phyloP scores from a whole-genome alignment of 352 stramenopile species.

The Saprolegnia diclina region DNA sequence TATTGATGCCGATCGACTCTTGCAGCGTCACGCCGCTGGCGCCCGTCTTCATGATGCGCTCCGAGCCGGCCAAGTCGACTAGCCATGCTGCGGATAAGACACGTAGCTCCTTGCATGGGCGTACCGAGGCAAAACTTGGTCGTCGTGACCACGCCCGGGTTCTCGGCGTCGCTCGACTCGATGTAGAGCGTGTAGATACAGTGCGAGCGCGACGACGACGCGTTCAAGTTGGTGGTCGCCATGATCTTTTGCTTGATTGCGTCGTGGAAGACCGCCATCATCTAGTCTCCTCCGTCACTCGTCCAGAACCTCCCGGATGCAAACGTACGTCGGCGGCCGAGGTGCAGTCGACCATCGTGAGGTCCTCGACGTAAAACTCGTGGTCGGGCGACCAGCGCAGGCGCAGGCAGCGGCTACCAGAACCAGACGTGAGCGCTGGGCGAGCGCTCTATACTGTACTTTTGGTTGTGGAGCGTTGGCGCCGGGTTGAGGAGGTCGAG shows the following conservation, averaged over 20 bases:
- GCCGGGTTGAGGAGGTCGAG: constrained; percentile 48
- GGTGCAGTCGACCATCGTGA: constrained; percentile 41
- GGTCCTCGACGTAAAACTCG: constrained; percentile 59
- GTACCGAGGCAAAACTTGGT: constrained; percentile 37
- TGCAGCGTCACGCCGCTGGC: constrained; percentile 46
- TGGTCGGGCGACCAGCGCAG: constrained; percentile 42
- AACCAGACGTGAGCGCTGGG: neutral
- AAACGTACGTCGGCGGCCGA: constrained; percentile 35
- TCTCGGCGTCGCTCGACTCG: constrained; percentile 39
- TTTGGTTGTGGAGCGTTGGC: constrained; percentile 30
- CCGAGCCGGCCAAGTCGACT: constrained; percentile 55
- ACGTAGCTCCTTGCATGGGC: neutral
- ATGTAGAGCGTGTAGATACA: constrained; percentile 54
- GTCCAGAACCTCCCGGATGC: too few species aligned
- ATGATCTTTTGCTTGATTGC: constrained; percentile 56
- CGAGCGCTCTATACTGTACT: neutral
- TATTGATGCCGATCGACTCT: constrained; percentile 60
- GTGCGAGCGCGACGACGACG: constrained; percentile 46
- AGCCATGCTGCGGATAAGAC: constrained; percentile 28
- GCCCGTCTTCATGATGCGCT: constrained; percentile 53
- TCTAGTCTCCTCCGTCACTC: constrained; percentile 5
- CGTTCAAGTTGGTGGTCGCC: constrained; percentile 53
- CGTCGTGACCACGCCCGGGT: constrained; percentile 35
- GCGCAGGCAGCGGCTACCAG: constrained; percentile 29
- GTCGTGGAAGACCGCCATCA: constrained; percentile 45